A percentile compares a stretch with the other conserved stretches of the same genome.
These are phyloP conservation scores for Cladosporium sp. DNA, from an alignment of 2,329 filamentous ascomycete species.

Conservation along the genomic window DNA sequence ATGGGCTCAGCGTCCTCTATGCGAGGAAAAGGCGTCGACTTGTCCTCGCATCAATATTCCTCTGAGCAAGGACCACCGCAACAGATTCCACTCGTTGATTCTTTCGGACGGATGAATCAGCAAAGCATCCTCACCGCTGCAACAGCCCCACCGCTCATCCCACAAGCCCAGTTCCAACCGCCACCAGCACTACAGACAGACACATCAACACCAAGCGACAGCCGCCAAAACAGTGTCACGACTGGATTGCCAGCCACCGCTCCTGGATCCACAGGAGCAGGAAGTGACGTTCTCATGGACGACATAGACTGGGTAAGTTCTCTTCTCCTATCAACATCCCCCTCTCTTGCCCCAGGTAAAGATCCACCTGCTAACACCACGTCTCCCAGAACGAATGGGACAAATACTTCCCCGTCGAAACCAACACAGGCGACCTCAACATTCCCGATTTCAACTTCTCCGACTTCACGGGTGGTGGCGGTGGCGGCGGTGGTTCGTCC, in stretches of 20 bases:
- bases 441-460: conserved; percentile 37
- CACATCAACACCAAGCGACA: conserved; percentile 24
- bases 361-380: neutral
- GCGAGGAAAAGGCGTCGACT: conserved; percentile 6
- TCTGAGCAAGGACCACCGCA: neutral
- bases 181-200: conserved; percentile 25
- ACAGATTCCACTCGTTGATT: conserved; percentile 9
- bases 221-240: conserved; percentile 25
- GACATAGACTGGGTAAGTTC: conserved; percentile 67
- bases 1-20: conserved; percentile 16
- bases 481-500: neutral
- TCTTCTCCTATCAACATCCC: neutral
- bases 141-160: conserved; percentile 15
- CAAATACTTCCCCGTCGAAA: conserved; percentile 42
- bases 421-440: conserved; percentile 38
- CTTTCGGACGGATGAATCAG: conserved; percentile 15
- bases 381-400: conserved; percentile 47
- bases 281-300: conserved; percentile 42
- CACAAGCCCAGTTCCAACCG: conserved; percentile 31
- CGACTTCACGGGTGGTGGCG: conserved; percentile 31
- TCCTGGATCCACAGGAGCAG: conserved; percentile 18
- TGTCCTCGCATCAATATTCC: neutral
- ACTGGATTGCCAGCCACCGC: neutral
- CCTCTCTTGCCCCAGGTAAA: neutral
- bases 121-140: conserved; percentile 15